Evolutionary conservation across 805 yeast genomes (phyloP).

Genomic region (Ogataea naganishii): DNA sequence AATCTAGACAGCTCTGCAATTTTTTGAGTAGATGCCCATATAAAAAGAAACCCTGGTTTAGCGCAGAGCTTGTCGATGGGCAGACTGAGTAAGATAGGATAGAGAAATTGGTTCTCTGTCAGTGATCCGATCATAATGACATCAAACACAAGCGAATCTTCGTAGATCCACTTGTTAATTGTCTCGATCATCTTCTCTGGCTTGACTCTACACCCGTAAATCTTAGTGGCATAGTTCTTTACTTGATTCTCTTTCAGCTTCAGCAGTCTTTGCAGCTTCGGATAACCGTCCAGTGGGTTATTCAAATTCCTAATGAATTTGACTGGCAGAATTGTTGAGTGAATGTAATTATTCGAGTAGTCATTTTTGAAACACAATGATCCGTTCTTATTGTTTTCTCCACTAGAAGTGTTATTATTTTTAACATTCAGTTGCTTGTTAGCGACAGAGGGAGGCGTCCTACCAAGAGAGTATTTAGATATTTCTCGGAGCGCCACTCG

Average conservation of each 20-base stretch:
- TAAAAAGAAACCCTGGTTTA: constrained; percentile 76
- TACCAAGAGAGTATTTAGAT: no score
- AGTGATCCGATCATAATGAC: constrained; percentile 89
- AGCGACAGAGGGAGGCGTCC: constrained; percentile 2
- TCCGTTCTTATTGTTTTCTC: constrained; percentile 4
- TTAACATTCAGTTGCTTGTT: constrained; percentile 1
- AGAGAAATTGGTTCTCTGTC: constrained; percentile 61
- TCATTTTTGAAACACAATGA: constrained; percentile 45
- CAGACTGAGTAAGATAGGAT: constrained; percentile 50
- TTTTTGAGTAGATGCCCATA: constrained; percentile 80
- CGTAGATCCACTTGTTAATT: constrained; percentile 52
- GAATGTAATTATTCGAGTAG: constrained; percentile 61
- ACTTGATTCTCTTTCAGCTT: constrained; percentile 56
- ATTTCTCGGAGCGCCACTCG: no score
- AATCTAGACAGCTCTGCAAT: constrained; percentile 53
- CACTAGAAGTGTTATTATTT: constrained; percentile 3
- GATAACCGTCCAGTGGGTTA: constrained; percentile 75
- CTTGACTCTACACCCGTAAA: constrained; percentile 56
- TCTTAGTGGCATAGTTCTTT: constrained; percentile 40
- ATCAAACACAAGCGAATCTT: constrained; percentile 61
- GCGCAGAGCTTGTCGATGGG: constrained; percentile 71
- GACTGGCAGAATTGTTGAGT: constrained; percentile 55
- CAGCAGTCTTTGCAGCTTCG: constrained; percentile 65
- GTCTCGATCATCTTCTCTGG: constrained; percentile 46
- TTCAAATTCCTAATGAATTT: constrained; percentile 54